Conservation (phyloP, 768 basidiomycete species). For the Wakefieldia striispora region DNA sequence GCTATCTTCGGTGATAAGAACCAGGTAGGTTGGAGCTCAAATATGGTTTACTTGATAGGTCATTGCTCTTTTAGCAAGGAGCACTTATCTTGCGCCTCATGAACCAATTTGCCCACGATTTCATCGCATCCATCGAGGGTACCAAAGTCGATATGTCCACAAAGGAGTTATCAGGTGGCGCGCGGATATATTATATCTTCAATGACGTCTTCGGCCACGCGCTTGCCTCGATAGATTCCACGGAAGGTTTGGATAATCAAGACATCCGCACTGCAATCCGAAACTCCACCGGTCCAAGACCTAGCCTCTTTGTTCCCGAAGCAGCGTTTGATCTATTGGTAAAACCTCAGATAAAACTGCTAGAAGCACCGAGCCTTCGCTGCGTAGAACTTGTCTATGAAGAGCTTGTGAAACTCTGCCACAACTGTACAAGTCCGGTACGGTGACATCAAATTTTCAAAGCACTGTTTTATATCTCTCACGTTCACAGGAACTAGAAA, state of each 20-base stretch:
- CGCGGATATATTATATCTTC: slow-evolving; percentile 99
- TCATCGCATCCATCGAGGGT: slow-evolving; percentile 95
- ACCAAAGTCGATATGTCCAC: slow-evolving; percentile 96
- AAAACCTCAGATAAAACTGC: slow-evolving; percentile 95
- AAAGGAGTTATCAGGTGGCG: slow-evolving; percentile 97
- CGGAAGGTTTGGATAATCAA: slow-evolving; percentile 84
- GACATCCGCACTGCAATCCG: slow-evolving; percentile 98
- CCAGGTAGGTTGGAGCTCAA: slow-evolving; percentile 43
- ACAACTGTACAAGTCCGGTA: slow-evolving; percentile 92
- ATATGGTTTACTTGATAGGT: slow-evolving; percentile 9
- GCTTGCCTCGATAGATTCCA: slow-evolving; percentile 85
- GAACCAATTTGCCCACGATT: slow-evolving; percentile 98
- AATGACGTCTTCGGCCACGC: slow-evolving; percentile 97
- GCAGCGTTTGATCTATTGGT: slow-evolving; percentile 95
- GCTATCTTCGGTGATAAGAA: slow-evolving; percentile 91
- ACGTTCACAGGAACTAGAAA: slow-evolving; percentile 76
- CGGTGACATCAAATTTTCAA: slow-evolving; percentile 26
- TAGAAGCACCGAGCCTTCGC: slow-evolving; percentile 90
- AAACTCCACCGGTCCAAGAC: slow-evolving; percentile 95
- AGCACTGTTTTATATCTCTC: slow-evolving; percentile 8
- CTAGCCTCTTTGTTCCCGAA: slow-evolving; percentile 96
- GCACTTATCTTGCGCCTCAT: slow-evolving; percentile 89
- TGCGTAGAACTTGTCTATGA: slow-evolving; percentile 99
- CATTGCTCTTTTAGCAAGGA: slow-evolving; percentile 57
- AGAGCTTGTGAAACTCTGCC: slow-evolving; percentile 98